Percentiles rank a stretch among this genome's conserved stretches.
phyloP scores from a whole-genome alignment of 768 basidiomycete genomes.

The Pleurotus cornucopiae region DNA sequence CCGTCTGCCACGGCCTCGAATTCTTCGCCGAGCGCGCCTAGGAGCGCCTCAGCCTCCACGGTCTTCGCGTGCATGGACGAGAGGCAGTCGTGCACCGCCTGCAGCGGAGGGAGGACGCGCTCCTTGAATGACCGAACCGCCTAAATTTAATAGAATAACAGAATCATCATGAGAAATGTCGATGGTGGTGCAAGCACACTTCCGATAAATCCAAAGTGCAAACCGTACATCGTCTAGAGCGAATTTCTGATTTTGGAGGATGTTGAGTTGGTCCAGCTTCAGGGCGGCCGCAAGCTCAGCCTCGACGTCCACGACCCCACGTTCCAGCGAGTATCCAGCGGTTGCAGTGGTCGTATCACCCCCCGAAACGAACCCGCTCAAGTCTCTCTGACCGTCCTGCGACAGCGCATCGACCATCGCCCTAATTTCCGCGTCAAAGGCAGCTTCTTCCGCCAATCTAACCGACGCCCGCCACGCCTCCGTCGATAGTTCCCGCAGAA shows the following conservation, averaged over 20 bases:
- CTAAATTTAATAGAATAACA: slow-evolving; percentile 7
- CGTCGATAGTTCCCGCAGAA: background rate
- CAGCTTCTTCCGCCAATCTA: slow-evolving; percentile 11
- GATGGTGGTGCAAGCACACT: too few relatives aligned
- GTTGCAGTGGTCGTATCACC: background rate
- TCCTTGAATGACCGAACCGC: slow-evolving; percentile 16
- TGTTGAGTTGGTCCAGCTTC: slow-evolving; percentile 22
- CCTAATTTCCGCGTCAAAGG: slow-evolving; percentile 12
- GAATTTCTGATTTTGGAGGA: slow-evolving; percentile 18
- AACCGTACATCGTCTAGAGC: slow-evolving; percentile 22
- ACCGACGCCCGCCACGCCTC: background rate
- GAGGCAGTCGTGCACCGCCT: slow-evolving; percentile 17
- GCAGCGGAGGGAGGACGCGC: slow-evolving; percentile 19
- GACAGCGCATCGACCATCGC: background rate
- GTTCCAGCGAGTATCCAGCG: slow-evolving; percentile 2
- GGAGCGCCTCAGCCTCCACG: slow-evolving; percentile 25
- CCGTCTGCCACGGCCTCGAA: slow-evolving; percentile 21
- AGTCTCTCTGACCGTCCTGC: background rate
- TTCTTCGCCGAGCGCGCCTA: slow-evolving; percentile 30
- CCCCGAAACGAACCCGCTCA: background rate
- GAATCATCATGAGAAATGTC: too few relatives aligned
- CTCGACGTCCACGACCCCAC: slow-evolving; percentile 15
- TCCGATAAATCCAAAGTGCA: background rate
- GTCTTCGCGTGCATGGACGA: slow-evolving; percentile 12
- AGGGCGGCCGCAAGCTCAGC: slow-evolving; percentile 26